Percentiles rank a stretch among this genome's conserved stretches.
Conservation (phyloP, 208 protist species). For the Acanthamoeba royreba region DNA sequence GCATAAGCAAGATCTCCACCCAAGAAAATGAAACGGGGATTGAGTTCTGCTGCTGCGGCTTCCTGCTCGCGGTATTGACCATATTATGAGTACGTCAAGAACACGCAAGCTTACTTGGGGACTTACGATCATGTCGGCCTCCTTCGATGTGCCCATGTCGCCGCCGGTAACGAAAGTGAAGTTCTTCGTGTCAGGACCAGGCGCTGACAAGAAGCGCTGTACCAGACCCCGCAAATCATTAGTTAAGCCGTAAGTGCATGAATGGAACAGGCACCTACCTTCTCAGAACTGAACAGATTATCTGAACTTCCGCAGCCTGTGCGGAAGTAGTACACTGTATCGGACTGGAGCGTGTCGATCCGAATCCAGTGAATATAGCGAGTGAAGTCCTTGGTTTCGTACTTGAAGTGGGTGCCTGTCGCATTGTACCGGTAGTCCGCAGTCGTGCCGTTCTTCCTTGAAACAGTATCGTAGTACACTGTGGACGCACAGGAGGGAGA, state of each 20-base stretch:
- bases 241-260: background rate
- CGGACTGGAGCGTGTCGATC: background rate
- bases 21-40: background rate
- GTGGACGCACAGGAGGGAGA: background rate
- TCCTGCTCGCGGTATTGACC: background rate
- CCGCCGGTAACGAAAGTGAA: conserved; percentile 1
- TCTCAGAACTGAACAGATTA: background rate
- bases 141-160: background rate
- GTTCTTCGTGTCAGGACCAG: background rate
- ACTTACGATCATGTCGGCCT: background rate
- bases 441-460: background rate
- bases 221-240: background rate
- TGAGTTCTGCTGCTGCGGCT: background rate
- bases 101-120: background rate
- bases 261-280: background rate
- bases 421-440: background rate
- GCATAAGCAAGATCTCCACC: conserved; percentile 62
- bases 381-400: conserved; percentile 3
- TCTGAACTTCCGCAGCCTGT: background rate
- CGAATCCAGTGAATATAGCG: conserved; percentile 5
- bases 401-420: background rate
- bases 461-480: background rate
- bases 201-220: background rate
- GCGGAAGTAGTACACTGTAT: conserved; percentile 40
- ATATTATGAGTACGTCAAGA: background rate